A percentile compares a stretch with the other conserved stretches of the same genome.
These are phyloP conservation scores for Lentinula boryana DNA, from an alignment of 768 basidiomycete species.

Conservation along the genomic window DNA sequence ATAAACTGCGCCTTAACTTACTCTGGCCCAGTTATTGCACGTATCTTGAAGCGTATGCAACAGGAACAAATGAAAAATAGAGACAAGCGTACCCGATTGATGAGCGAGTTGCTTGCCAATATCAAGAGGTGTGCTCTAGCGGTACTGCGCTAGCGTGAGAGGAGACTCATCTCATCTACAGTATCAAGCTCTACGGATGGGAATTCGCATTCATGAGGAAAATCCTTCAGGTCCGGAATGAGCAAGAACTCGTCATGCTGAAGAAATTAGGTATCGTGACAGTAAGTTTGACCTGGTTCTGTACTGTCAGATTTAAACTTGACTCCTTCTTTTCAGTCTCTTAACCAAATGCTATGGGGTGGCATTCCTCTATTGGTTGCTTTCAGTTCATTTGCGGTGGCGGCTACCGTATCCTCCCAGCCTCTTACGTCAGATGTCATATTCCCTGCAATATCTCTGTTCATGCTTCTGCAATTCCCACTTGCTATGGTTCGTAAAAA, in stretches of 20 bases:
- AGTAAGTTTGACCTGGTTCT: slow-evolving; percentile 25
- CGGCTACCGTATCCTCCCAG: slow-evolving; percentile 50
- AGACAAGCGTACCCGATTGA: slow-evolving; percentile 75
- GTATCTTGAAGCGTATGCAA: slow-evolving; percentile 69
- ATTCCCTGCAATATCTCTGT: slow-evolving; percentile 92
- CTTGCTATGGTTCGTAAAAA: slow-evolving; percentile 60
- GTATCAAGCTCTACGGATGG: slow-evolving; percentile 93
- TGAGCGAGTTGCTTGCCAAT: slow-evolving; percentile 91
- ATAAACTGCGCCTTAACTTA: neutral
- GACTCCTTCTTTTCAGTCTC: slow-evolving; percentile 31
- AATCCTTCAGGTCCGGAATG: slow-evolving; percentile 75
- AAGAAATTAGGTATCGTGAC: slow-evolving; percentile 75
- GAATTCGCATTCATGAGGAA: slow-evolving; percentile 84
- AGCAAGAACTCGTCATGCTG: slow-evolving; percentile 77
- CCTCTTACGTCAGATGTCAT: slow-evolving; percentile 88
- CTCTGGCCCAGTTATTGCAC: slow-evolving; percentile 46
- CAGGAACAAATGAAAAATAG: slow-evolving; percentile 91
- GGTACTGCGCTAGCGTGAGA: neutral
- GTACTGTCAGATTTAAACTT: neutral
- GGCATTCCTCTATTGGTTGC: slow-evolving; percentile 73
- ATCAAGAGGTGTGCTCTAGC: slow-evolving; percentile 60
- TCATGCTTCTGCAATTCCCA: slow-evolving; percentile 84
- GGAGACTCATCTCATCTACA: slow-evolving; percentile 18
- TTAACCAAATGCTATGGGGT: slow-evolving; percentile 59
- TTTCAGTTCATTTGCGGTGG: slow-evolving; percentile 76